These are phyloP conservation scores for Hemileccinum impolitum DNA, from an alignment of 768 basidiomycete species.

Conservation along the genomic window DNA sequence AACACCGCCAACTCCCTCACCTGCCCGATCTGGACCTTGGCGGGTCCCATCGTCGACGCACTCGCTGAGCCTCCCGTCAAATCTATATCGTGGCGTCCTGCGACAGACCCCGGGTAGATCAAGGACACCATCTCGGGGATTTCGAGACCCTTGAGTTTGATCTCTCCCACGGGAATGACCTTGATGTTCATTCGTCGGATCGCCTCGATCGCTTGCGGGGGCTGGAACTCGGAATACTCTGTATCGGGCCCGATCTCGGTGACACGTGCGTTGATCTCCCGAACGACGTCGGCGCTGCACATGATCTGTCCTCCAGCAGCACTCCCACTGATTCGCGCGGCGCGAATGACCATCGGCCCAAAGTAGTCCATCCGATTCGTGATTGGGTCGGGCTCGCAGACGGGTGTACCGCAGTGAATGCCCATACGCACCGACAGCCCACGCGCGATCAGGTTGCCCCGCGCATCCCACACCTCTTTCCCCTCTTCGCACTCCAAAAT, in stretches of 20 bases:
- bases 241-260: conserved; percentile 54
- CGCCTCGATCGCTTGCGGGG: conserved; percentile 63
- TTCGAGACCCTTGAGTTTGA: conserved; percentile 93
- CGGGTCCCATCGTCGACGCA: conserved; percentile 7
- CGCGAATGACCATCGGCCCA: conserved; percentile 92
- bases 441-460: conserved; percentile 70
- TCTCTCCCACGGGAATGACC: conserved; percentile 79
- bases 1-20: conserved; percentile 70
- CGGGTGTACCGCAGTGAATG: conserved; percentile 86
- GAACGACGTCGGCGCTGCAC: conserved; percentile 83
- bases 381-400: conserved; percentile 88
- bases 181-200: conserved; percentile 69
- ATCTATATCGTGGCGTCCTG: conserved; percentile 64
- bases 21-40: conserved; percentile 64
- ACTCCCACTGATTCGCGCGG: conserved; percentile 76
- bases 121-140: conserved; percentile 83
- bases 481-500: conserved; percentile 93
- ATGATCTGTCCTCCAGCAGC: conserved; percentile 94
- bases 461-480: conserved; percentile 63
- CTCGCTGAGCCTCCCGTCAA: conserved; percentile 24
- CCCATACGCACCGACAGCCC: conserved; percentile 97
- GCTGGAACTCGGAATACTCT: conserved; percentile 56
- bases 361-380: conserved; percentile 98
- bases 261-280: conserved; percentile 68
- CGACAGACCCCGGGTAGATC: conserved; percentile 74